Percentiles rank a stretch among this genome's conserved stretches.
phyloP scores from a whole-genome alignment of 352 stramenopile species.

The Phytopythium cucurbitacearum region DNA sequence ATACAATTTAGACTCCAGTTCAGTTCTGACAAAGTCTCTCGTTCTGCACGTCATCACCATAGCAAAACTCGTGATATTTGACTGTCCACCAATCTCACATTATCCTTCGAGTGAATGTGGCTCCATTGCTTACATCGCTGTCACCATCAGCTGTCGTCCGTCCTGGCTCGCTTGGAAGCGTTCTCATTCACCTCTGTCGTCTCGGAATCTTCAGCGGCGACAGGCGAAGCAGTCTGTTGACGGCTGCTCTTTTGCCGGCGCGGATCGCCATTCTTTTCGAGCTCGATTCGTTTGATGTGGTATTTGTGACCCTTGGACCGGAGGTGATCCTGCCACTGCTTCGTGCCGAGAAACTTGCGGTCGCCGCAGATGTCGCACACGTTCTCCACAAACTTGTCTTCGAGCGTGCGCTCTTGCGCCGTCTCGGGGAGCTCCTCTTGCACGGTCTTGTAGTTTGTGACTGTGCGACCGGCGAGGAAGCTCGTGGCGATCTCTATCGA shows the following conservation, averaged over 20 bases:
- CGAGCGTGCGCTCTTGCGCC: constrained; percentile 26
- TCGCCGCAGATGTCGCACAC: constrained; percentile 54
- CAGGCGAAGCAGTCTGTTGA: constrained; percentile 4
- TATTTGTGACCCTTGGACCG: constrained; percentile 80
- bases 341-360: constrained; percentile 61
- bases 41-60: too few relatives aligned
- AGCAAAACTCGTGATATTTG: too few relatives aligned
- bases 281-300: constrained; percentile 67
- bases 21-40: too few relatives aligned
- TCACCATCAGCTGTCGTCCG: too few relatives aligned
- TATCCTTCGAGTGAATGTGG: too few relatives aligned
- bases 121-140: too few relatives aligned
- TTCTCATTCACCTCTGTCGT: too few relatives aligned
- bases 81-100: too few relatives aligned
- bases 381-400: constrained; percentile 63
- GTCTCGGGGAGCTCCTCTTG: constrained; percentile 45
- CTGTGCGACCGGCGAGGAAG: constrained; percentile 44
- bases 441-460: constrained; percentile 22
- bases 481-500: constrained; percentile 56
- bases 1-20: too few relatives aligned
- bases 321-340: constrained; percentile 71
- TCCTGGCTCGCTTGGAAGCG: too few relatives aligned
- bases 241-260: constrained; percentile 7
- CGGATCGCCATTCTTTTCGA: constrained; percentile 27
- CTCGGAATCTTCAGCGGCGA: too few relatives aligned